These are phyloP conservation scores for Lachnellula occidentalis DNA, from an alignment of 2,329 filamentous ascomycete species.

Conservation along the genomic window DNA sequence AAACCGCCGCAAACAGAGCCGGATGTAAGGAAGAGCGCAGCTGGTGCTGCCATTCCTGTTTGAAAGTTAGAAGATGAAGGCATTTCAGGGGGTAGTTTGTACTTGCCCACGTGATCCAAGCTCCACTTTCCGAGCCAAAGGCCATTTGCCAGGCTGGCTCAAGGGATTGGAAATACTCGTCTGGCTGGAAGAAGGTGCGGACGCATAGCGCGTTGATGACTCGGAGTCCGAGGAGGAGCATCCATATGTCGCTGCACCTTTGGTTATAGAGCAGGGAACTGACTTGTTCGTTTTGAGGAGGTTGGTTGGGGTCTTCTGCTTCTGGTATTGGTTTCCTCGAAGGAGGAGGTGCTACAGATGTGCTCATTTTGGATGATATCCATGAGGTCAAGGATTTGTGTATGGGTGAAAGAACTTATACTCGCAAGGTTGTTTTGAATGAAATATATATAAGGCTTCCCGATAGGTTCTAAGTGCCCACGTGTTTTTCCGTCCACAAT, in stretches of 20 bases:
- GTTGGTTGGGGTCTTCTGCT: neutral
- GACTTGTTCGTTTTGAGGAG: conserved; percentile 17
- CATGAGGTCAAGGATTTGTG: neutral
- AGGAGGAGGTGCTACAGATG: neutral
- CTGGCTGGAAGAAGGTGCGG: conserved; percentile 92
- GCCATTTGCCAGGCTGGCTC: conserved; percentile 90
- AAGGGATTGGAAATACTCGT: conserved; percentile 94
- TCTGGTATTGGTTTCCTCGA: neutral
- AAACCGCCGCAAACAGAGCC: conserved; percentile 73
- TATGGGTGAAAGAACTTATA: too few species aligned
- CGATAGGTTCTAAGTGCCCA: too few species aligned
- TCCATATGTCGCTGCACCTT: conserved; percentile 26
- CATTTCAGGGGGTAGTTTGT: conserved; percentile 1
- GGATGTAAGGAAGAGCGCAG: conserved; percentile 90
- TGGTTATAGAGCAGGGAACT: conserved; percentile 26
- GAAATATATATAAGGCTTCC: too few species aligned
- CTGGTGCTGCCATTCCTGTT: conserved; percentile 84
- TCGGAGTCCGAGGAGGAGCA: conserved; percentile 58
- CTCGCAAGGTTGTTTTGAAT: too few species aligned
- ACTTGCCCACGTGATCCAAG: conserved; percentile 94
- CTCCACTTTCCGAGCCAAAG: conserved; percentile 70
- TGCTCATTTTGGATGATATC: neutral
- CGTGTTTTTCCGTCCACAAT: too few species aligned
- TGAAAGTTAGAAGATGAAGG: conserved; percentile 6
- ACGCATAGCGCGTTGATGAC: conserved; percentile 73